Percentiles rank a stretch among this genome's conserved stretches.
Evolutionary conservation across 805 yeast species (phyloP).

Genomic region (Cyberlindnera maritima): DNA sequence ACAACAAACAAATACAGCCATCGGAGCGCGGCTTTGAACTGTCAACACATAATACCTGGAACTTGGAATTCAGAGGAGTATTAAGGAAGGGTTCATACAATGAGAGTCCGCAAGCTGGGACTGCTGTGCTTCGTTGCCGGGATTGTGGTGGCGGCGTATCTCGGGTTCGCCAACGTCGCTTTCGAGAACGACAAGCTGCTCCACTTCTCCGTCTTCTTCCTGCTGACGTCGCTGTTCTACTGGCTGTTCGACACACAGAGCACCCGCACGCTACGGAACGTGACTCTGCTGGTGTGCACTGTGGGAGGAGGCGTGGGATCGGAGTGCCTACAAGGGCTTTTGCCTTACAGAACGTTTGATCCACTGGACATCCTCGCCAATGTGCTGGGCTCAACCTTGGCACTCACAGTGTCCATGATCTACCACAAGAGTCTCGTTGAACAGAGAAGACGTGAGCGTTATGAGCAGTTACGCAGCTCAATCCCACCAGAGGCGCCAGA

Average conservation of each 20-base stretch:
- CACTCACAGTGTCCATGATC: conserved; percentile 16
- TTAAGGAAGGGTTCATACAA: too few relatives aligned
- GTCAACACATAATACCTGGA: too few relatives aligned
- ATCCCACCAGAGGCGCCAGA: conserved; percentile 27
- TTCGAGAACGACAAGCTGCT: conserved; percentile 49
- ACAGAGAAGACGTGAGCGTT: conserved; percentile 22
- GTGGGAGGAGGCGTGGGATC: conserved; percentile 46
- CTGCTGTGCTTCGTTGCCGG: conserved; percentile 35
- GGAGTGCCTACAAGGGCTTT: conserved; percentile 48
- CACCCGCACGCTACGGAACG: conserved; percentile 29
- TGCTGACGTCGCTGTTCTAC: conserved; percentile 48
- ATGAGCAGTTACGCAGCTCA: conserved; percentile 25
- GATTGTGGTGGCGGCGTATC: conserved; percentile 28
- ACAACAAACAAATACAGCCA: background rate
- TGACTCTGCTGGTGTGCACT: conserved; percentile 43
- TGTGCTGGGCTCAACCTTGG: conserved; percentile 29
- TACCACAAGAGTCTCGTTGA: conserved; percentile 26
- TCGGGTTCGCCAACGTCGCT: conserved; percentile 34
- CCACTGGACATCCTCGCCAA: conserved; percentile 42
- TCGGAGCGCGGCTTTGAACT: too few relatives aligned
- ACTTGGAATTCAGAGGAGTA: too few relatives aligned
- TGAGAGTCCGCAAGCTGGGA: conserved; percentile 30
- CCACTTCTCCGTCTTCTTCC: conserved; percentile 46
- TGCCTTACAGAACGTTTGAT: conserved; percentile 49
- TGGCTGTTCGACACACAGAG: conserved; percentile 40